Percentiles rank a stretch among this genome's conserved stretches.
phyloP scores from a whole-genome alignment of 768 basidiomycete species.

The Tephrocybe rancida region DNA sequence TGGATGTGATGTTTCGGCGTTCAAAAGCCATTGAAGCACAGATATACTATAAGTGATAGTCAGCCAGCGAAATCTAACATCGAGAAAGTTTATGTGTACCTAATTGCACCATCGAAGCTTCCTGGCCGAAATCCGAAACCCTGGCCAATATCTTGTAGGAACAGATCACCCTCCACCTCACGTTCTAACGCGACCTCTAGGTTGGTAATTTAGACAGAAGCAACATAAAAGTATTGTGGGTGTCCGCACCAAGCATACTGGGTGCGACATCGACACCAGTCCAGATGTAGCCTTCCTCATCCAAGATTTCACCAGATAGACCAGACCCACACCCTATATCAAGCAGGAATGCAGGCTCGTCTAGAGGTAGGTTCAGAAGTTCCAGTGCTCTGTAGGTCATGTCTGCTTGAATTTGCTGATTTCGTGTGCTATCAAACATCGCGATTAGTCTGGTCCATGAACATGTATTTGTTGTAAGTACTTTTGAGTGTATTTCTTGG shows the following conservation, averaged over 20 bases:
- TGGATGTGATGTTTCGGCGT: constrained; percentile 90
- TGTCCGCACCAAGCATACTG: constrained; percentile 87
- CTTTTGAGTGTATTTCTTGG: constrained; percentile 97
- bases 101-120: constrained; percentile 97
- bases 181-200: constrained; percentile 94
- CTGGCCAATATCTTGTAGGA: constrained; percentile 97
- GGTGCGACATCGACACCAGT: constrained; percentile 93
- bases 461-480: constrained; percentile 34
- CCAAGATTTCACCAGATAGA: constrained; percentile 92
- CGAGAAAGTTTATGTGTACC: constrained; percentile 43
- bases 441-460: constrained; percentile 18
- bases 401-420: constrained; percentile 94
- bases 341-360: constrained; percentile 81
- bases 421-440: constrained; percentile 69
- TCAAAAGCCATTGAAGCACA: constrained; percentile 98
- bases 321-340: constrained; percentile 99
- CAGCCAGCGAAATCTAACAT: constrained; percentile 4
- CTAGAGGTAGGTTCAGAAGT: constrained; percentile 79
- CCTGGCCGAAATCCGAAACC: constrained; percentile 97
- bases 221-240: neutral
- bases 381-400: constrained; percentile 98
- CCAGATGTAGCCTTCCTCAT: constrained; percentile 94
- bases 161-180: constrained; percentile 94
- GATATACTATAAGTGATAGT: constrained; percentile 68
- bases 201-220: neutral